These are phyloP conservation scores for Macrophomina phaseolina DNA, from an alignment of 2,329 filamentous ascomycete species.

Conservation along the genomic window DNA sequence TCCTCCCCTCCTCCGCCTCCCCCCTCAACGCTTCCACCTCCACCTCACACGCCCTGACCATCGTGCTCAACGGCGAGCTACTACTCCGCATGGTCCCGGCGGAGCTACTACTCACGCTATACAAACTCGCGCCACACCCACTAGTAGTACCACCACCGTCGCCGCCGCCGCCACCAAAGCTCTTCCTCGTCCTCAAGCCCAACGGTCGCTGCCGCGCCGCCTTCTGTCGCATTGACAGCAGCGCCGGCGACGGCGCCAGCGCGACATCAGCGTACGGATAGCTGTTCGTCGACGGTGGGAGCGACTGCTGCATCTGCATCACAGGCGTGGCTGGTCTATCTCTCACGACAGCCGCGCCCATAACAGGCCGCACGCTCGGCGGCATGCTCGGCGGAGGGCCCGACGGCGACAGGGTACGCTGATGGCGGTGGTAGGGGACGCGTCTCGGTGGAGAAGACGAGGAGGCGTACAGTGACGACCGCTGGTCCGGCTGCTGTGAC, in stretches of 20 bases:
- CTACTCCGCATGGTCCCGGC: not conserved
- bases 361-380: conserved; percentile 4
- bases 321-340: not conserved
- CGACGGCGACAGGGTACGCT: not conserved
- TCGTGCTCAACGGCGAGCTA: conserved; percentile 20
- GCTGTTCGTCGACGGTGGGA: not conserved
- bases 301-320: not conserved
- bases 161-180: not conserved
- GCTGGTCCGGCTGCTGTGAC: not conserved
- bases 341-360: not conserved
- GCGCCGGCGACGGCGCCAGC: not conserved
- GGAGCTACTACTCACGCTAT: not conserved
- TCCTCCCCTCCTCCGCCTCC: conserved; percentile 29
- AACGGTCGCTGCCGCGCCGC: conserved; percentile 15
- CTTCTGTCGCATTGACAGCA: conserved; percentile 10
- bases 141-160: not conserved
- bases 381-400: conserved; percentile 14
- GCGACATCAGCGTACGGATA: not conserved
- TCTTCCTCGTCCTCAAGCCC: not conserved
- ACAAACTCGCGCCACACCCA: not conserved
- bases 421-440: not conserved
- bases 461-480: no score
- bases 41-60: conserved; percentile 23
- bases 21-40: conserved; percentile 14
- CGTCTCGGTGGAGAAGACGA: not conserved